Evolutionary conservation across 176 grass and related monocot species (phyloP), one percentile per base, ranked within the genome.

Genomic region (Aegilops bicornis): DNA sequence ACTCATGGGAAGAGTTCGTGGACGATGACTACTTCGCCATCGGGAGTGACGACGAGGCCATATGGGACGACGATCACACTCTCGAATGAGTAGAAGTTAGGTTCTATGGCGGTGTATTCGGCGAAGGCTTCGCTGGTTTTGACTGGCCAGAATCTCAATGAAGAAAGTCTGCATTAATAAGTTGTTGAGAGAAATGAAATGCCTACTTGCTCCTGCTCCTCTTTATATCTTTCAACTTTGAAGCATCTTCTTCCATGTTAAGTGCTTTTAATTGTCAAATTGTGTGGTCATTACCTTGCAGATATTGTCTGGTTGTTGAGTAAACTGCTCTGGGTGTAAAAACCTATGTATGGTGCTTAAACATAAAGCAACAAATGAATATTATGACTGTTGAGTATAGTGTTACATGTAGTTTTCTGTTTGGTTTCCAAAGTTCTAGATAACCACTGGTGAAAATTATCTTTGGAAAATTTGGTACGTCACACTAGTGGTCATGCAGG

Each of bases 101-200:
- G 85, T 98, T 98, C 89, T 96, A 94, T 47, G 97, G 92, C 23
- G 90, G 90, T 2, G 96, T 84, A 0, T 81, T 93, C 25, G 80
- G 76, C 20, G 90, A 96, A 85, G 83, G 70, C 15, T 83, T 87
- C 61, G 86, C 89, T 14, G 91, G 92, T 29, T 85, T 96, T 52
- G 90, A 95, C 47, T 98, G 94, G 94, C 94, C 94, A 19, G 83
- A 92, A 22, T 98, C 94, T 73, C 97, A 92, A 31, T 98, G 88
- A 94, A 29, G 7, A 69, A 3, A 35, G 4, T 27, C 31, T 52
- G 31, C 47, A 16, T 50, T 16, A 50, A 16, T 50, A 32, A 61
- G 69, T 14, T 77, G 20, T n/a, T 77, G 29, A 14, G 40, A 50
- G 33, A 27, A 66, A 6, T 76, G 13, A 4, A 50, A 3, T 50